A percentile compares a stretch with the other conserved stretches of the same genome.
Evolutionary conservation across 352 stramenopile species (phyloP).

Genomic region (Sclerospora graminicola): DNA sequence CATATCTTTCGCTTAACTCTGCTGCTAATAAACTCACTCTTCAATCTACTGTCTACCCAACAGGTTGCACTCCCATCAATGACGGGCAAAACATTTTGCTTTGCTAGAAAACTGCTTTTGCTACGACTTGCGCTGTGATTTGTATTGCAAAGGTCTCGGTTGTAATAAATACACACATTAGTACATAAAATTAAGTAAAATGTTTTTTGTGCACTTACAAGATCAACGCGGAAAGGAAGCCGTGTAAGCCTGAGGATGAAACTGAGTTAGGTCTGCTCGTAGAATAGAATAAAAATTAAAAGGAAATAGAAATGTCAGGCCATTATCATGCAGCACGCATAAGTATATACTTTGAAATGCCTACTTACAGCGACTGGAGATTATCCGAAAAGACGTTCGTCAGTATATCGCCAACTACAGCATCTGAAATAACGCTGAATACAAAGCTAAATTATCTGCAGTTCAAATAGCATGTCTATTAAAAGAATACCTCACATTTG

Average conservation of each 20-base stretch:
- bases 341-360: not conserved
- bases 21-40: no score
- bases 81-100: constrained; percentile 36
- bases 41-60: no score
- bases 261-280: constrained; percentile 35
- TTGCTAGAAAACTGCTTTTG: constrained; percentile 11
- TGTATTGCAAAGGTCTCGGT: constrained; percentile 49
- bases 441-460: not conserved
- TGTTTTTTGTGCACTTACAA: constrained; percentile 31
- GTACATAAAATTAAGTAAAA: not conserved
- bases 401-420: constrained; percentile 47
- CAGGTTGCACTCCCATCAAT: no score
- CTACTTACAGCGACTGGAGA: constrained; percentile 46
- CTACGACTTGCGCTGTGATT: constrained; percentile 17
- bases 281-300: constrained; percentile 40
- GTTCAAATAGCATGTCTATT: not conserved
- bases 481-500: constrained; percentile 26
- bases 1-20: no score
- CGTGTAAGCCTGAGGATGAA: no score
- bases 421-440: constrained; percentile 41
- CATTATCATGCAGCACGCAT: not conserved
- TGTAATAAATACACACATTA: constrained; percentile 1
- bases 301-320: constrained; percentile 1
- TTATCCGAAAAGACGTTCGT: constrained; percentile 52
- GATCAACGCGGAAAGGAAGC: constrained; percentile 31